Evolutionary conservation across 352 stramenopile genomes (phyloP), one percentile per base, ranked within the genome.

Genomic region (Pythium chondricola): DNA sequence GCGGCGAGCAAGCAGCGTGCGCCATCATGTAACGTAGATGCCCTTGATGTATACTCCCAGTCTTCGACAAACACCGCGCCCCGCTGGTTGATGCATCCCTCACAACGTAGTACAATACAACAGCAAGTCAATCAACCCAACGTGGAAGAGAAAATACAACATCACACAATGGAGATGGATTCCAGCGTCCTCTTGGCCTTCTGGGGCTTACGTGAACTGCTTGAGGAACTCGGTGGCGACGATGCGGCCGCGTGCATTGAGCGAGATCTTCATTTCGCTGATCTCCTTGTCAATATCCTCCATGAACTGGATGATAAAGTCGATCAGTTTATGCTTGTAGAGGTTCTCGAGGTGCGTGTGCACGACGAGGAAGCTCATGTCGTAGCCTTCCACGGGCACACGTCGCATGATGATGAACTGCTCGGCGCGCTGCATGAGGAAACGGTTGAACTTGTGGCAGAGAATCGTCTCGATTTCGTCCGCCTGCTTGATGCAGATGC

Each of bases 291-390:
- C 93, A 52, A 98, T 97, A 51, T 98, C 94, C 64, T 98, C 90
- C 93, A 98, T 98, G 71, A 98, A 98, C 58, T 95, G 83, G 61
- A 98, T 97, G 66, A 98, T 93, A 56, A 98, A 98, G 67, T 97
- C 88, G 44, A 98, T 93, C 39, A 98, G 72, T 70, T 98, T 97
- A 70, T 97, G 88, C 67, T 97, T 97, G 83, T 95, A 97, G 71
- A 98, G 81, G 52, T 88, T 91, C 65, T 98, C 94, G 35, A 98
- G 65, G 58, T 97, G 89, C 57, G 83, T 84, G 61, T 98, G 86
- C 22, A 93, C 95, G 38, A 98, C 82, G 18, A 98, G 69, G 56
- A 98, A 98, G 61, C 89, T 97, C 66, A 98, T 97, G 62, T 97
- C 83, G 70, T 97, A 98, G 56, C 89, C 93, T 63, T 91, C 77